Base-by-base conservation (phyloP, 2,329 filamentous ascomycete genomes). In the Penicillium vulpinum region DNA sequence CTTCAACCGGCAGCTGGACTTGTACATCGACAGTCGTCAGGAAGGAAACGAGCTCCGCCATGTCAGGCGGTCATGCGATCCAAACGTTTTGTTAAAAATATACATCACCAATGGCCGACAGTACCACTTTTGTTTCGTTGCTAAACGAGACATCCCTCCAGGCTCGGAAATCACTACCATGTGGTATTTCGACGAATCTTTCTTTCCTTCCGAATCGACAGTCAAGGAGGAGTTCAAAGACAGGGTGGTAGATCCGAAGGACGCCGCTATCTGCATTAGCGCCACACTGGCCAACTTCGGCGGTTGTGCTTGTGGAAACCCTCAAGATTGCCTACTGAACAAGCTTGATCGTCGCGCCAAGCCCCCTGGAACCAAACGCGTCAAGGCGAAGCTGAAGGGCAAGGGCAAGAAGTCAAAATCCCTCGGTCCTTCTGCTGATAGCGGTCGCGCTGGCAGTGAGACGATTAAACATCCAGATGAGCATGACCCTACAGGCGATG, bases 101-200 rank as follows among this genome's bases (percentile, higher is more conserved):
- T 90, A 92, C 63, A 84, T 97, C 46, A 90, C 90, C 2, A 87
- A 86, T 45, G 83, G 84, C 4, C 87, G 86, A 1, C 88, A 93
- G 62, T 96, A 93, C 69, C 91, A 94, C 70, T 96, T 97, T 73
- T 97, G 93, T 84, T 88, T 97, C 61, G 86, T 96, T 57, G 92
- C 91, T 66, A 90, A 90, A 65, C 84, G 89, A 51, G 82, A 88
- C 36, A 92, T 97, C 54, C 75, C 82, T 16, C 79, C 85, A n/a
- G 73, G 77, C 52, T 70, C 77, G 1, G 79, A 81, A 62, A 72
- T 81, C 26, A 80, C 79, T 4, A 76, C 77, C 4, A 78, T 75
- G 59, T 81, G 79, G 79, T 80, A 79, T 61, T 66, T 79, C 10
- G 76, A 79, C 52, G 69, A 49, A 13, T 22, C 73, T 18, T 72